Evolutionary conservation across 495 filamentous ascomycete species (phyloP).

Genomic region (Penicillium steckii): DNA sequence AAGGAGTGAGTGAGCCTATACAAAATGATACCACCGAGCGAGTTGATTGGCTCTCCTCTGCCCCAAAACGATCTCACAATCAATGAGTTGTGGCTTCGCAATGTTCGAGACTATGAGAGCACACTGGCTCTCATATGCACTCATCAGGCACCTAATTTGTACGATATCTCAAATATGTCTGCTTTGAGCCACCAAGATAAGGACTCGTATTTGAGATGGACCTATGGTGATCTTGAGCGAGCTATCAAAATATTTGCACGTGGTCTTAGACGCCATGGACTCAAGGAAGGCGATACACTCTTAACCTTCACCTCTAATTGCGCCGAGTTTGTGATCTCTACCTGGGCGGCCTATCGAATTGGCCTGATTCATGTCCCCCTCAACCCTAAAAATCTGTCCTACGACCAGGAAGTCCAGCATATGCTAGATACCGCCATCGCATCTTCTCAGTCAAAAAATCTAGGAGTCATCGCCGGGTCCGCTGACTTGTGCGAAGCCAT

Average conservation of each 20-base stretch:
- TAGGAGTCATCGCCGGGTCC: constrained; percentile 8
- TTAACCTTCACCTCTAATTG: constrained; percentile 12
- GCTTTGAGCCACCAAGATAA: background rate
- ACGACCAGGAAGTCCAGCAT: constrained; percentile 10
- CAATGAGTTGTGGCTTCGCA: constrained; percentile 8
- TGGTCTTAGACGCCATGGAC: constrained; percentile 2
- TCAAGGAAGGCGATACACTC: constrained; percentile 8
- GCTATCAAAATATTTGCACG: constrained; percentile 7
- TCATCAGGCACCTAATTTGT: constrained; percentile 11
- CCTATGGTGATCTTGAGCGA: constrained; percentile 9
- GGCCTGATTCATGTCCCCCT: constrained; percentile 19
- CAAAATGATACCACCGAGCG: constrained; percentile 10
- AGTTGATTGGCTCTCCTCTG: constrained; percentile 9
- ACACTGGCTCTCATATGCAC: constrained; percentile 12
- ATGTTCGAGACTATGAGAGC: constrained; percentile 4
- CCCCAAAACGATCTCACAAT: constrained; percentile 1
- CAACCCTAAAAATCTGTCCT: constrained; percentile 9
- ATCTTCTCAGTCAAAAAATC: background rate
- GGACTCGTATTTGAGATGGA: constrained; percentile 15
- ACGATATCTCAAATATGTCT: constrained; percentile 3
- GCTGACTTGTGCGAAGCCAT: constrained; percentile 5
- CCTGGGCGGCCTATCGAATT: constrained; percentile 18
- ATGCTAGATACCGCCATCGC: constrained; percentile 16
- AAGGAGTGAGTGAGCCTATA: background rate
- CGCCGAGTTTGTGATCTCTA: constrained; percentile 21